Evolutionary conservation across 1,139 yeast species (phyloP).

Genomic region (Schwanniomyces etchellsii): DNA sequence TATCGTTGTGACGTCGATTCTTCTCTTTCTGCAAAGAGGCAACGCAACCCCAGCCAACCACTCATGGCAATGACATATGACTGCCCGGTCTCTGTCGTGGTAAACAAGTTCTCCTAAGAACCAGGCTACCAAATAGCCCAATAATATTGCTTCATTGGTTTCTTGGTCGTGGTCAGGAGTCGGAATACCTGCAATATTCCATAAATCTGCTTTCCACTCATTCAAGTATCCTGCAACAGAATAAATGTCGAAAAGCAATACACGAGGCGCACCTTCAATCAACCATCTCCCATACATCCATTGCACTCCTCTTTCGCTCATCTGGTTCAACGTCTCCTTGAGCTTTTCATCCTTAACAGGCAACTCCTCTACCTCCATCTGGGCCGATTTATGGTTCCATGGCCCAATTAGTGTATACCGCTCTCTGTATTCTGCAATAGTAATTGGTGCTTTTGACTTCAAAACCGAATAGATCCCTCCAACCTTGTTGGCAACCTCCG

Average conservation of each 20-base stretch:
- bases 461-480: slow-evolving; percentile 97
- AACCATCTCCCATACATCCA: slow-evolving; percentile 95
- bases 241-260: slow-evolving; percentile 76
- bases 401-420: slow-evolving; percentile 89
- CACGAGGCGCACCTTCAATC: slow-evolving; percentile 96
- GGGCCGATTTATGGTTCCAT: slow-evolving; percentile 72
- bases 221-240: slow-evolving; percentile 66
- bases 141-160: slow-evolving; percentile 84
- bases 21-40: slow-evolving; percentile 86
- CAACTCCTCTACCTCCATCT: slow-evolving; percentile 88
- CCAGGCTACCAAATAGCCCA: slow-evolving; percentile 96
- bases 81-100: slow-evolving; percentile 79
- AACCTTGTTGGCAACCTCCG: slow-evolving; percentile 96
- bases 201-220: slow-evolving; percentile 93
- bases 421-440: slow-evolving; percentile 88
- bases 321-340: slow-evolving; percentile 59
- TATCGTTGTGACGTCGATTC: slow-evolving; percentile 89
- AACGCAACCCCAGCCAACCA: slow-evolving; percentile 98
- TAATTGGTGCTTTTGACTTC: slow-evolving; percentile 94
- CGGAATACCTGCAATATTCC: slow-evolving; percentile 91
- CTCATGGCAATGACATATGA: slow-evolving; percentile 93
- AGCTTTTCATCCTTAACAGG: slow-evolving; percentile 61
- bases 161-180: slow-evolving; percentile 86
- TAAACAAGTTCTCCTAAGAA: slow-evolving; percentile 88
- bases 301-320: slow-evolving; percentile 75